Base-by-base conservation (phyloP, 2,329 filamentous ascomycete species). In the Neurospora sp. region DNA sequence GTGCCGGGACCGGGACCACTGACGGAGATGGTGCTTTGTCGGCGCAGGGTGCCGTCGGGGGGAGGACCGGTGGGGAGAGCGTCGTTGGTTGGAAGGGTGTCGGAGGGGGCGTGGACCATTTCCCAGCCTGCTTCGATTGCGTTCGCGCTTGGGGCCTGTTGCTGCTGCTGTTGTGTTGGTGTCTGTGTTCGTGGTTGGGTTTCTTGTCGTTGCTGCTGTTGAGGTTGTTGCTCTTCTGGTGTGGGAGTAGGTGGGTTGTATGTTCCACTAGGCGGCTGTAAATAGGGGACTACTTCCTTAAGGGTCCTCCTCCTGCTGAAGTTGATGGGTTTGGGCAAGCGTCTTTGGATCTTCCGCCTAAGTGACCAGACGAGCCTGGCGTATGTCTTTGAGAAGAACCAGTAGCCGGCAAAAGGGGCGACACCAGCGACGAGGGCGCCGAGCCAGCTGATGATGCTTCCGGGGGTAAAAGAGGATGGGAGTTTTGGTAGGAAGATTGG, bases 401-500 rank as follows among this genome's bases (percentile, higher is more conserved):
- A 82, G 74, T 84, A 85, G 3, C 81, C 78, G 4, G 82, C 76
- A 66, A 87, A 83, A 0, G 87, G 87, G 0, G 81, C 80, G 0
- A 83, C 72, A 38, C 81, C 83, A 2, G 85, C 71, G 11, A 80
- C 78, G 5, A 82, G 72, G 1, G 79, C 77, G 3, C 82, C 82
- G 0, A 80, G 19, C 84, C 86, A 89, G 33, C 75, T 73, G 2
- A 80, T 69, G 4, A 87, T 62, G 15, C 82, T 81, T 4, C 77
- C 72, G 3, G 76, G 69, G 10, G 77, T 80, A 19, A 85, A 75
- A 2, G 81, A 79, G 4, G 78, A 72, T 0, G 81, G 80, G 0
- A 81, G 77, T 2, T 83, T 81, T 1, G 85, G 85, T 0, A 83
- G 77, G 1, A 79, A 76, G 38, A 87, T 83, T 0, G 85, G 85